Base-by-base conservation (phyloP, 2,329 filamentous ascomycete genomes). In the Sporothrix globosa region DNA sequence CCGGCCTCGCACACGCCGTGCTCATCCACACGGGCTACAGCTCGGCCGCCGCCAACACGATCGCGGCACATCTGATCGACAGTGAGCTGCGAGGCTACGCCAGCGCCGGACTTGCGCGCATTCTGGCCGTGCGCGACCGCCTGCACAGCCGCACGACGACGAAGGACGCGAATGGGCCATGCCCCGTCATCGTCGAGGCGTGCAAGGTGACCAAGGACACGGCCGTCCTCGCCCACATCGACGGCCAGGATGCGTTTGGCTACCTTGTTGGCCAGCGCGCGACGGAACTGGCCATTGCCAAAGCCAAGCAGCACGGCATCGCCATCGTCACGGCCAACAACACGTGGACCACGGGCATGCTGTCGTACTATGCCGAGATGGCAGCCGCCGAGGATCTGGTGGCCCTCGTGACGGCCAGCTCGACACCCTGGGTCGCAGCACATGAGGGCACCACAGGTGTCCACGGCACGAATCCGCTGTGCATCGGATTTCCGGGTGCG, bases 341-440 rank as follows among this genome's bases (percentile, higher is more conserved):
- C 56, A 60, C 56, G 3, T 60, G 56, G 56, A 60, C 56, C 17
- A 60, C 56, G 30, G 56, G 56, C 56, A 60, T 60, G 56, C 56
- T 60, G 56, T 60, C 56, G 7, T 60, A 60, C 56, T 60, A 60
- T 60, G 30, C 56, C 30, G 56, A 60, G 10, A 21, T 60, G 56
- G 34, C 56, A 7, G 34, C 56, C 2, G 17, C 56, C 3, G 17
- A 39, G 19, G n/a, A 60, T 19, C 56, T 60, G 2, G 56, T 60
- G 56, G 30, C 56, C 2, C 21, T 60, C 7, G 34, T 41, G 17
- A 60, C 56, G 56, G 56, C 56, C 19, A 39, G 41, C 30, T 60
- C 56, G 30, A 60, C 56, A 5, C 56, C 56, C 7, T 60, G 56
- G 56, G 56, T 60, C 19, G 56, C 56, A 5, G 56, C 30, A 1